A percentile compares a stretch with the other conserved stretches of the same genome.
phyloP scores from a whole-genome alignment of 306 rosid genomes.

The Senna tora region DNA sequence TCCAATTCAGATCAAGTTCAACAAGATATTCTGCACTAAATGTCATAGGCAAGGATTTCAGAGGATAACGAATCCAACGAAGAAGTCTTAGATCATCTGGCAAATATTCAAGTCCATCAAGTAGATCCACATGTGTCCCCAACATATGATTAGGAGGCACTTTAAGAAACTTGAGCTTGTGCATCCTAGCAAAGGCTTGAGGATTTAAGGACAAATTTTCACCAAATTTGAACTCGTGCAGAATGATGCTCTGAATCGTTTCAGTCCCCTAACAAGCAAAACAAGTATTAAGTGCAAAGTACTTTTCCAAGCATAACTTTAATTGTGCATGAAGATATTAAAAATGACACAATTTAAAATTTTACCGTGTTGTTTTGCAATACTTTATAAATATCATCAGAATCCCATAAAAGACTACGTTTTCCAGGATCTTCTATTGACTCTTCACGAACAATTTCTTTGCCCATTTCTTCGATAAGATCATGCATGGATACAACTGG shows the following conservation, averaged over 20 bases:
- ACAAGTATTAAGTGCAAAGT: neutral
- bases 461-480: neutral
- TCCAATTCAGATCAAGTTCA: slow-evolving; percentile 7
- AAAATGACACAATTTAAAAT: neutral
- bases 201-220: neutral
- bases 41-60: slow-evolving; percentile 9
- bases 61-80: slow-evolving; percentile 10
- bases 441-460: neutral
- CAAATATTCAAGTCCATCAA: slow-evolving; percentile 22
- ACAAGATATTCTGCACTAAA: slow-evolving; percentile 27
- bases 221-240: neutral
- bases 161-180: slow-evolving; percentile 2
- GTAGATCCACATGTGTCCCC: neutral
- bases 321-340: neutral
- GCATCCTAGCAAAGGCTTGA: slow-evolving; percentile 21
- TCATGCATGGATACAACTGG: slow-evolving; percentile 29
- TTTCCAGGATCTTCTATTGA: neutral
- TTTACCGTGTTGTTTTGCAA: neutral
- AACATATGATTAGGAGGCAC: neutral
- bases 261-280: slow-evolving; percentile 19
- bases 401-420: neutral
- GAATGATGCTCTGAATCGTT: slow-evolving; percentile 16
- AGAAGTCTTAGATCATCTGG: slow-evolving; percentile 20
- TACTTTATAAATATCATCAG: neutral
- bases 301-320: neutral